Percentiles rank a stretch among this genome's conserved stretches.
Evolutionary conservation across 2,329 filamentous ascomycete genomes (phyloP).

Genomic region (Atkinsonella texensis): DNA sequence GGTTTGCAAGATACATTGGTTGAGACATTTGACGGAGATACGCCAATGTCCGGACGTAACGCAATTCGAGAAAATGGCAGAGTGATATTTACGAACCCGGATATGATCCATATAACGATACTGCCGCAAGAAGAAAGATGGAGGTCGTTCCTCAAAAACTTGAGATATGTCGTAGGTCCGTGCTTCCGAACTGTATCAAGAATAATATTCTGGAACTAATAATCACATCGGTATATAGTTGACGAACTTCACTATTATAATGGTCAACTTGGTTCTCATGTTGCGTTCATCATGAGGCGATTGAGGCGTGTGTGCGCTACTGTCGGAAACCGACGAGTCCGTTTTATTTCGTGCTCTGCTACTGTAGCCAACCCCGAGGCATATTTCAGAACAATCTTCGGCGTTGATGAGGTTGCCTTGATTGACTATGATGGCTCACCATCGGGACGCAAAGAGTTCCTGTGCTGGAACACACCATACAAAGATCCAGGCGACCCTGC

Average conservation of each 20-base stretch:
- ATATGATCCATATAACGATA: slow-evolving; percentile 94
- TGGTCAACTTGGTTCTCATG: slow-evolving; percentile 83
- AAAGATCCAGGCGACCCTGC: slow-evolving; percentile 80
- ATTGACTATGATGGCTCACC: slow-evolving; percentile 91
- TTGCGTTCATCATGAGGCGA: slow-evolving; percentile 88
- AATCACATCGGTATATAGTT: slow-evolving; percentile 26
- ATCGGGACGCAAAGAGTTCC: slow-evolving; percentile 77
- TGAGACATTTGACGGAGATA: slow-evolving; percentile 95
- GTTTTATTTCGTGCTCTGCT: slow-evolving; percentile 91
- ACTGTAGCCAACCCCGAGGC: slow-evolving; percentile 86
- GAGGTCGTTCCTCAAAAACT: slow-evolving; percentile 76
- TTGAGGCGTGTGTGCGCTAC: slow-evolving; percentile 80
- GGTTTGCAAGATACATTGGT: slow-evolving; percentile 65
- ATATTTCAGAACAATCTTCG: slow-evolving; percentile 93
- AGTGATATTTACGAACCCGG: slow-evolving; percentile 95
- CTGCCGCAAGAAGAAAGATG: slow-evolving; percentile 83
- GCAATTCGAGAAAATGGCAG: slow-evolving; percentile 75
- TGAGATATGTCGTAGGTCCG: slow-evolving; percentile 73
- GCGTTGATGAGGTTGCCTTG: slow-evolving; percentile 65
- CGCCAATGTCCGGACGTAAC: slow-evolving; percentile 67
- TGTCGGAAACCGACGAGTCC: slow-evolving; percentile 72
- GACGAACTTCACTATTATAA: slow-evolving; percentile 95
- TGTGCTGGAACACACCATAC: slow-evolving; percentile 96
- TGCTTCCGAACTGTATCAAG: not conserved
- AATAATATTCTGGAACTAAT: not conserved